Evolutionary conservation across 2,329 filamentous ascomycete species (phyloP).

Genomic region (Cercospora sp.): DNA sequence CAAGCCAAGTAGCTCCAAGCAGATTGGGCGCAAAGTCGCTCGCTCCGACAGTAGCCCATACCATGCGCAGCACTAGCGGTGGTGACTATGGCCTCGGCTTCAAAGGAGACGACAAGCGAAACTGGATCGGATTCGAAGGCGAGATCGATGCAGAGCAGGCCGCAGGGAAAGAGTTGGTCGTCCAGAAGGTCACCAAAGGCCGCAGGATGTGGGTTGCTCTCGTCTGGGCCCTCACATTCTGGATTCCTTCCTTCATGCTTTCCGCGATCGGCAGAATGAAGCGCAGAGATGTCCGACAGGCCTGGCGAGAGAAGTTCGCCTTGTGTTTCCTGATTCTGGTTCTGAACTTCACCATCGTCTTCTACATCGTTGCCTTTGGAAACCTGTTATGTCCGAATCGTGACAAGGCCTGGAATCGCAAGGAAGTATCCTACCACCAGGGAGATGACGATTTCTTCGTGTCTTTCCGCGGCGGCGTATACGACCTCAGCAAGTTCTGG

Average conservation of each 20-base stretch:
- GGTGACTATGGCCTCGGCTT: constrained; percentile 87
- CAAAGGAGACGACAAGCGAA: constrained; percentile 78
- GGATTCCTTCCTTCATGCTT: constrained; percentile 85
- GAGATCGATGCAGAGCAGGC: constrained; percentile 75
- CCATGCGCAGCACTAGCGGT: constrained; percentile 47
- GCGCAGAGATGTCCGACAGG: constrained; percentile 91
- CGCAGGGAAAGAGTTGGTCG: constrained; percentile 72
- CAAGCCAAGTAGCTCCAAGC: constrained; percentile 50
- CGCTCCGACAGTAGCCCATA: constrained; percentile 62
- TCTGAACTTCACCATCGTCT: constrained; percentile 78
- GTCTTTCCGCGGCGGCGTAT: constrained; percentile 82
- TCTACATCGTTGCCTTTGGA: constrained; percentile 89
- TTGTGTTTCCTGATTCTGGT: constrained; percentile 77
- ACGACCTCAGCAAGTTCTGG: constrained; percentile 90
- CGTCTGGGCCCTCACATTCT: constrained; percentile 87
- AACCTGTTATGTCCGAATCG: constrained; percentile 84
- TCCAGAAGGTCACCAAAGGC: constrained; percentile 61
- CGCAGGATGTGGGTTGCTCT: constrained; percentile 77
- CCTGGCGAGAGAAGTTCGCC: constrained; percentile 93
- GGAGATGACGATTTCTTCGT: constrained; percentile 81
- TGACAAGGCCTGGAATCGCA: constrained; percentile 79
- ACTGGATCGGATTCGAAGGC: constrained; percentile 70
- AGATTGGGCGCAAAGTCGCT: constrained; percentile 43
- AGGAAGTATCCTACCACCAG: constrained; percentile 69
- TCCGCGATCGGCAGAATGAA: constrained; percentile 90